A percentile compares a stretch with the other conserved stretches of the same genome.
Conservation (phyloP, 2,329 filamentous ascomycete species). For the Tympanopsis confertula region DNA sequence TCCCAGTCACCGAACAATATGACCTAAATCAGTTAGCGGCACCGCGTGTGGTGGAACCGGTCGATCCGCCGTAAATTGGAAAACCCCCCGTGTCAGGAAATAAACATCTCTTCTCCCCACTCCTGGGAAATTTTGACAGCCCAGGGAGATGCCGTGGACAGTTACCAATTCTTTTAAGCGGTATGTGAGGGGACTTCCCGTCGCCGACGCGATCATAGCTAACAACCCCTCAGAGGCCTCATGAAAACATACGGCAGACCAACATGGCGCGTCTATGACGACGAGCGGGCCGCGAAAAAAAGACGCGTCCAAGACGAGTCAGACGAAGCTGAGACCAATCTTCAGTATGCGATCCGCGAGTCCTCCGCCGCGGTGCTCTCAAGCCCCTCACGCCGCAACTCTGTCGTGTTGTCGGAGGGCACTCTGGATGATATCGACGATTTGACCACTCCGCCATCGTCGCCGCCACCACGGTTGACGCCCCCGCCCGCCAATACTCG, state of each 20-base stretch:
- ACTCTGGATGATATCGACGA: slow-evolving; percentile 22
- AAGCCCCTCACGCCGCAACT: slow-evolving; percentile 31
- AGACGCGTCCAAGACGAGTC: slow-evolving; percentile 25
- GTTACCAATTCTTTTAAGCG: slow-evolving; percentile 36
- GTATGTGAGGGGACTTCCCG: slow-evolving; percentile 13
- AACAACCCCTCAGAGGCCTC: slow-evolving; percentile 21
- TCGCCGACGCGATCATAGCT: slow-evolving; percentile 6
- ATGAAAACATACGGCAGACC: slow-evolving; percentile 33
- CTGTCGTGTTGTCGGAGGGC: slow-evolving; percentile 25
- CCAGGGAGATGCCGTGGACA: slow-evolving; percentile 31
- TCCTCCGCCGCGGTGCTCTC: slow-evolving; percentile 26
- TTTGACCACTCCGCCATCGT: slow-evolving; percentile 37
- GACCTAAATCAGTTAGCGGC: too few relatives aligned
- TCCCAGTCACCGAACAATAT: too few relatives aligned
- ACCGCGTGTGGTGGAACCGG: too few relatives aligned
- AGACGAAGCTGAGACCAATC: slow-evolving; percentile 27
- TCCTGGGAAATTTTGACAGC: slow-evolving; percentile 4
- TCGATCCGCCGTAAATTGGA: too few relatives aligned
- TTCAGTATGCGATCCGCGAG: slow-evolving; percentile 32
- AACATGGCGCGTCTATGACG: slow-evolving; percentile 31
- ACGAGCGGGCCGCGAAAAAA: slow-evolving; percentile 29
- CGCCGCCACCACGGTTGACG: slow-evolving; percentile 28
- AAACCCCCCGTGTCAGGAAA: too few relatives aligned
- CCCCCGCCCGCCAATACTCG: slow-evolving; percentile 27
- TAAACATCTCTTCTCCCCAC: background rate